Base-by-base conservation (phyloP, 495 filamentous ascomycete genomes). In the Penicillium canescens region DNA sequence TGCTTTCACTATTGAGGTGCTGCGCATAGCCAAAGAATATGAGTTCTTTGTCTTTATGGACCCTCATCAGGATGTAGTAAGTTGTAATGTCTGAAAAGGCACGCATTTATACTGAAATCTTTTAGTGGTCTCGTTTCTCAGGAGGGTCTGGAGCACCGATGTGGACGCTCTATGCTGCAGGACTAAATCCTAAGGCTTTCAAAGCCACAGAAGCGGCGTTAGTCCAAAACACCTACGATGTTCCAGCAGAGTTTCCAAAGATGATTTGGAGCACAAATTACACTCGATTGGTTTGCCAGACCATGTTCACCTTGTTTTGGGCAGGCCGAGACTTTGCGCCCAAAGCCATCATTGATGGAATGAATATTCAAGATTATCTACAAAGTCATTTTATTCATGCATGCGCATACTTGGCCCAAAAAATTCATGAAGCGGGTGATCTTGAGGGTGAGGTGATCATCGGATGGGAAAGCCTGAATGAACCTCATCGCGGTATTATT, bases 201-300 rank as follows among this genome's bases (percentile, higher is more conserved):
- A 84, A 85, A 40, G 85, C 83, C 21, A 98, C 93, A 13, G 89
- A 96, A 69, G 95, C 92, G 3, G 91, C 95, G 18, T 78, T 96
- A 39, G 93, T 98, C 21, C 94, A 98, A 40, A 98, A 98, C 62
- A 93, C 88, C 0, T 96, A 88, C 61, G 86, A 91, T n/a, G 80
- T 96, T 34, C 90, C 92, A 14, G 84, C 84, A 4, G 79, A 85
- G 3, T 98, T 94, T 63, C 95, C 94, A 3, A 98, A 98, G 72
- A 98, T 98, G 94, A 91, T 96, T 18, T 98, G 94, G 94, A 90
- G 92, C 42, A 98, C 94, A 20, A 98, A 98, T 62, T 98, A 98
- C 62, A 87, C 83, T 42, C 86, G 95, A 37, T 77, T 96, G 23
- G 91, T 87, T 6, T 90, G 90, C 46, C 89, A 90, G 56, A 90